Percentiles rank a stretch among this genome's conserved stretches.
phyloP scores from a whole-genome alignment of 2,329 filamentous ascomycete species.

The Pyrenochaeta sp. region DNA sequence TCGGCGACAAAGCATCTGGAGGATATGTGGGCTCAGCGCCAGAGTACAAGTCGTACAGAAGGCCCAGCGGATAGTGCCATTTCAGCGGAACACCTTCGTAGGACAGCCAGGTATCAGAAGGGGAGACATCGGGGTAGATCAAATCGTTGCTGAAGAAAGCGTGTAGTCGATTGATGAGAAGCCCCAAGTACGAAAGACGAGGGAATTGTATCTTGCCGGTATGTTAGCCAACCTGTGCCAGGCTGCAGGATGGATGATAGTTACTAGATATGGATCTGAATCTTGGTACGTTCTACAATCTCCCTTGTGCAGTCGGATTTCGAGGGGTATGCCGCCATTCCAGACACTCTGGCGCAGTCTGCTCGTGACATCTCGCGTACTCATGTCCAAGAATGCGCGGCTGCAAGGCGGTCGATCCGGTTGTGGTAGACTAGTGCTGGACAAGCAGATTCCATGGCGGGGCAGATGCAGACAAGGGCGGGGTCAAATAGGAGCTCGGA shows the following conservation, averaged over 20 bases:
- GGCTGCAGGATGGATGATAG: conserved; percentile 12
- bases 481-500: conserved; percentile 15
- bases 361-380: conserved; percentile 43
- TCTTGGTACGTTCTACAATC: conserved; percentile 68
- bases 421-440: conserved; percentile 23
- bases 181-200: conserved; percentile 72
- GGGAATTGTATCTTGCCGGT: conserved; percentile 63
- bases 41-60: conserved; percentile 74
- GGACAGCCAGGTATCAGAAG: conserved; percentile 68
- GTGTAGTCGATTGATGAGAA: conserved; percentile 68
- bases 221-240: conserved; percentile 6
- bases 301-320: conserved; percentile 64
- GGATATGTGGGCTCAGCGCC: conserved; percentile 59
- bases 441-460: conserved; percentile 18
- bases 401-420: conserved; percentile 10
- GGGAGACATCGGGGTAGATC: conserved; percentile 63
- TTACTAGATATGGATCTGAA: conserved; percentile 67
- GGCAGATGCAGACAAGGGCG: conserved; percentile 16
- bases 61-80: conserved; percentile 74
- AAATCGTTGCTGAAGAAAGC: conserved; percentile 67
- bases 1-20: conserved; percentile 12
- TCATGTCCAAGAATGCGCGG: conserved; percentile 24
- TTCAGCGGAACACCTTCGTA: conserved; percentile 73
- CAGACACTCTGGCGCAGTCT: conserved; percentile 61
- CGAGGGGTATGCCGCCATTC: conserved; percentile 66